Conservation (phyloP, 225 moss, liverwort and hornwort genomes). For the Bryum argenteum region DNA sequence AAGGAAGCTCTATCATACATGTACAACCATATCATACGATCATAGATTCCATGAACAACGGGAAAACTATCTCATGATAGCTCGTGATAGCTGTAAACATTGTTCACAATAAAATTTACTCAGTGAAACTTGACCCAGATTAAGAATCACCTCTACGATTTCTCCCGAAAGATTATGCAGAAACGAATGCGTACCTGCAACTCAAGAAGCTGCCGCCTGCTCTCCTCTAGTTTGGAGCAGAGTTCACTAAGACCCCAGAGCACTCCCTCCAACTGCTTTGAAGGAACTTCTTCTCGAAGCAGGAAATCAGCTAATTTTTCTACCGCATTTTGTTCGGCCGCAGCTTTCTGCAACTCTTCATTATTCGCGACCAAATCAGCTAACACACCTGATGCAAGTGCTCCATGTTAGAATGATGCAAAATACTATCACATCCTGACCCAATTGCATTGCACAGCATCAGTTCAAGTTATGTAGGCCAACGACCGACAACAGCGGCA, state of each 20-base stretch:
- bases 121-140: not conserved
- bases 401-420: conserved; percentile 14
- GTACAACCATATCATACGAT: not conserved
- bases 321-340: conserved; percentile 70
- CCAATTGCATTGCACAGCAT: conserved; percentile 7
- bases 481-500: conserved; percentile 5
- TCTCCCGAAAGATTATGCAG: not conserved
- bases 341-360: conserved; percentile 88
- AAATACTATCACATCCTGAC: conserved; percentile 4
- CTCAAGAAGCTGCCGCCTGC: conserved; percentile 77
- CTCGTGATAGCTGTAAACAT: not conserved
- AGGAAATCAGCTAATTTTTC: conserved; percentile 81
- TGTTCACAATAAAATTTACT: conserved; percentile 2
- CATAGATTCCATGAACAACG: not conserved
- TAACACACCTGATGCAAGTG: conserved; percentile 60
- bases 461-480: not conserved
- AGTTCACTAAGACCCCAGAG: conserved; percentile 86
- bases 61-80: not conserved
- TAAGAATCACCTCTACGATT: not conserved
- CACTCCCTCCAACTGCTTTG: conserved; percentile 90
- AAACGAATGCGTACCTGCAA: conserved; percentile 59
- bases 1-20: not conserved
- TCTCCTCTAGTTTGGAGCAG: conserved; percentile 85
- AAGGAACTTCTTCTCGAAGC: conserved; percentile 64
- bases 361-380: conserved; percentile 80